Evolutionary conservation across 106 monocot species (phyloP), one percentile per base, ranked within the genome.

Genomic region (Allium fistulosum): DNA sequence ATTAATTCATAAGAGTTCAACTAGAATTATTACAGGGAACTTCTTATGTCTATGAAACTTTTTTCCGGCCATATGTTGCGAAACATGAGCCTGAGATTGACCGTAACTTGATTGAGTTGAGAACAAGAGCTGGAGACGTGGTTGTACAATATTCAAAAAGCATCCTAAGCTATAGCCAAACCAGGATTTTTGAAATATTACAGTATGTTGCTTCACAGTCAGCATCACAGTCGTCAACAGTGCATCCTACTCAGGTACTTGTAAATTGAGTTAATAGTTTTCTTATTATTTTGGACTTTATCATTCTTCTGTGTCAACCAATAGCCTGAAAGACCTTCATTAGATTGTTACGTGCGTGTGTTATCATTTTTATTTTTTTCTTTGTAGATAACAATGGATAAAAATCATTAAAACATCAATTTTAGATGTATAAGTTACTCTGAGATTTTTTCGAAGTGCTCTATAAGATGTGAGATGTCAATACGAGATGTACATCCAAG

Each of bases 201-300:
- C 86, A 92, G 11, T 97, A 84, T 79, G 75, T 97, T 63, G 92
- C 88, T 46, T 70, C 84, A 9, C 92, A 92, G 51, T 88, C 92
- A 16, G 75, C 62, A 14, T 70, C 73, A 9, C 84, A 83, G 26
- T 52, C 79, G 56, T 59, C 84, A 69, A 79, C 85, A 26, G 61
- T 83, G 9, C 69, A 71, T n/a, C 72, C 90, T 75, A 37, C 67
- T 74, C 79, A 79, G 91, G 88, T 91, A 86, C 17, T 26, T 12
- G 45, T 1, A 14, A 15, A 46, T 45, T n/a, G 47, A 46, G 11
- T 14, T 62, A 45, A 45, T 46, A 37, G 1, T 37, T 37, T 37
- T 37, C 37, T 37, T 37, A 37, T 37, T 37, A 37, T 37, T 37
- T 37, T 37, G 37, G 37, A 37, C 37, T 37, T 37, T 37, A 37